Conservation (phyloP, 2,329 filamentous ascomycete species). For the Aspergillus puulaauensis region DNA sequence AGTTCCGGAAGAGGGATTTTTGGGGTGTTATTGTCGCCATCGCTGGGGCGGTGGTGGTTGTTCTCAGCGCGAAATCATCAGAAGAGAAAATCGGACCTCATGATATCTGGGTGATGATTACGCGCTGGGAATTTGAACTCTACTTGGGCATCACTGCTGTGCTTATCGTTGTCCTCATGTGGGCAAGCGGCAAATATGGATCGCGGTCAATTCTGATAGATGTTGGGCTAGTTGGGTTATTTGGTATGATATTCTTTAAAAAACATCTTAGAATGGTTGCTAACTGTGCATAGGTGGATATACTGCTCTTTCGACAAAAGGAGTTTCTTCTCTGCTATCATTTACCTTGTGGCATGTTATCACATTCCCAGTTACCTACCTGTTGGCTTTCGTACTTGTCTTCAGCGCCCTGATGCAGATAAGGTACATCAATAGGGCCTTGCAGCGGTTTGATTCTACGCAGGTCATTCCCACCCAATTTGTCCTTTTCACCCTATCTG, state of each 20-base stretch:
- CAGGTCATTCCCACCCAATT: conserved; percentile 98
- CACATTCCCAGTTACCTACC: conserved; percentile 87
- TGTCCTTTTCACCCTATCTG: conserved; percentile 91
- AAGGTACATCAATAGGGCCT: conserved; percentile 85
- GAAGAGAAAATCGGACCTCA: conserved; percentile 89
- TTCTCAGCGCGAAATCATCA: conserved; percentile 83
- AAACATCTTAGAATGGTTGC: conserved; percentile 3
- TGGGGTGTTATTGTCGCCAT: conserved; percentile 87
- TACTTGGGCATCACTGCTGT: conserved; percentile 76
- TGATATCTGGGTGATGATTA: conserved; percentile 87
- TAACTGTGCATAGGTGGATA: conserved; percentile 68
- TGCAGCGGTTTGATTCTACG: conserved; percentile 94
- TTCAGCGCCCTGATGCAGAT: conserved; percentile 93
- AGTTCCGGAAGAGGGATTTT: conserved; percentile 79
- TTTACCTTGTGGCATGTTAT: conserved; percentile 86
- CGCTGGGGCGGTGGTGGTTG: conserved; percentile 84
- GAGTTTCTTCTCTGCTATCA: conserved; percentile 90
- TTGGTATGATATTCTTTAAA: conserved; percentile 60
- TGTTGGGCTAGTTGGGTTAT: conserved; percentile 86
- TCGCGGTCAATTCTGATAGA: conserved; percentile 85
- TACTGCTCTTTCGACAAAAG: conserved; percentile 95
- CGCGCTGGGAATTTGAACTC: conserved; percentile 82
- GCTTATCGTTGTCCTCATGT: conserved; percentile 76
- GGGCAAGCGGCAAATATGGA: conserved; percentile 81
- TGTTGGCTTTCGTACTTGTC: conserved; percentile 74